Base-by-base conservation (phyloP, 148 eudicot species). In the Spergularia marina region DNA sequence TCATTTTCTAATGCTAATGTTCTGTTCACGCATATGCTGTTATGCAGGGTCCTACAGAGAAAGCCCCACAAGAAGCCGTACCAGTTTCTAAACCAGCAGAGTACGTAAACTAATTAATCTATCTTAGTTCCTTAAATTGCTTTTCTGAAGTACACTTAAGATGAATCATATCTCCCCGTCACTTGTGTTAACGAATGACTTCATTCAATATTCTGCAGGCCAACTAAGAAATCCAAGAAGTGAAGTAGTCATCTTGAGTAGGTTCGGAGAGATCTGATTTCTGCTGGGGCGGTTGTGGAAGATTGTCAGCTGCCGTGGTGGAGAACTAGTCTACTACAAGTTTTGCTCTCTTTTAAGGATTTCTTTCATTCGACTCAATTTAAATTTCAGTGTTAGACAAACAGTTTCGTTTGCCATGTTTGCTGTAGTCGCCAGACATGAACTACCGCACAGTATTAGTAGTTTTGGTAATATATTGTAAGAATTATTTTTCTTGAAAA, bases 201-300 rank as follows among this genome's bases (percentile, higher is more conserved):
- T 30, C 3, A 30, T 12, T 65, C 12, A 12, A 18, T 17, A 2
- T 6, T 21, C 47, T 74, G 74, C 67, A 81, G 84, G 71, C 61
- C 60, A 20, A 49, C 79, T 13, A 80, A 81, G 79, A 84, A 77
- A 56, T 61, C 84, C 13, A 81, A 84, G 84, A 84, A 80, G 77
- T 78, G 77, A 78, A 59, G 57, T 44, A 6, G 41, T 25, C 34
- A 47, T 41, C 30, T 75, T 14, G 79, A 56, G 63, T 64, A 65
- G 71, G 12, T 49, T 47, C 64, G 10, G 18, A 61, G 16, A 61
- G 40, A 14, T 36, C 74, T 17, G 12, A 57, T 58, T 41, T 72
- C 44, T 17, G 15, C 56, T 39, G 44, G 49, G 34, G 56, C 34
- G 36, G 36, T 36, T 52, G 58, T 21, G 39, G 9, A 70, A 25